Percentiles rank a stretch among this genome's conserved stretches.
Evolutionary conservation across 108 stramenopile species (phyloP).

Genomic region (Cylindrotheca fusiformis): DNA sequence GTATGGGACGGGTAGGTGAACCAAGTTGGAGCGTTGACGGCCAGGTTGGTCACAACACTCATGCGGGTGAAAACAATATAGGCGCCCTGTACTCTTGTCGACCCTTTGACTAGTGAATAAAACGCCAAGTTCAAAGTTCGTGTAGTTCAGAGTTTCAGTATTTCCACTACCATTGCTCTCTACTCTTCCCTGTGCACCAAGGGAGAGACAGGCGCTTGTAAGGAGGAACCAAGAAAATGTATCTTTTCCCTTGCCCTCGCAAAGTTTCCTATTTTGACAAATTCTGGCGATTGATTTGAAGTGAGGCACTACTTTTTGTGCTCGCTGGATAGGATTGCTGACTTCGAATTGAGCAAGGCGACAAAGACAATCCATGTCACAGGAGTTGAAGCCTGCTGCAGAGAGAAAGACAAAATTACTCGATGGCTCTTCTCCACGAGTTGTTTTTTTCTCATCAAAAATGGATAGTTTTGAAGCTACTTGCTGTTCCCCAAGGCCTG

Average conservation of each 20-base stretch:
- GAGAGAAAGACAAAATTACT: slow-evolving; percentile 59
- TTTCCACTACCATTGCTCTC: slow-evolving; percentile 23
- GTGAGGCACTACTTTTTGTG: slow-evolving; percentile 36
- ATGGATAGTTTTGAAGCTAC: too few species aligned
- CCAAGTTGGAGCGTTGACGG: slow-evolving; percentile 13
- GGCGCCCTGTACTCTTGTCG: slow-evolving; percentile 27
- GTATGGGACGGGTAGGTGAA: slow-evolving; percentile 79
- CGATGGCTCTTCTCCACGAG: not conserved
- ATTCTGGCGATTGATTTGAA: slow-evolving; percentile 72
- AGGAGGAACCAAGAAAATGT: slow-evolving; percentile 72
- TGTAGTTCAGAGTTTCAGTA: slow-evolving; percentile 43
- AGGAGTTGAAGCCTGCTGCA: slow-evolving; percentile 55
- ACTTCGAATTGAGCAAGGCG: slow-evolving; percentile 54
- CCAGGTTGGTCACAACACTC: slow-evolving; percentile 24
- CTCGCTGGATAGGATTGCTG: slow-evolving; percentile 27
- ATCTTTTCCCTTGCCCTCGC: slow-evolving; percentile 27
- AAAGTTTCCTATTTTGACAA: slow-evolving; percentile 16
- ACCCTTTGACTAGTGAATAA: slow-evolving; percentile 49
- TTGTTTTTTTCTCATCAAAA: too few species aligned
- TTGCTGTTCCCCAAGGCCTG: too few species aligned
- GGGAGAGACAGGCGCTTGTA: slow-evolving; percentile 77
- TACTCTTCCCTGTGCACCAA: slow-evolving; percentile 71
- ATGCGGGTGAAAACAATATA: slow-evolving; percentile 63
- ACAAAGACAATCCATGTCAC: slow-evolving; percentile 52
- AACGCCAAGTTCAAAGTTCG: slow-evolving; percentile 85